Conservation (phyloP, 108 stramenopile genomes). For the Chaetoceros tenuissimus region DNA sequence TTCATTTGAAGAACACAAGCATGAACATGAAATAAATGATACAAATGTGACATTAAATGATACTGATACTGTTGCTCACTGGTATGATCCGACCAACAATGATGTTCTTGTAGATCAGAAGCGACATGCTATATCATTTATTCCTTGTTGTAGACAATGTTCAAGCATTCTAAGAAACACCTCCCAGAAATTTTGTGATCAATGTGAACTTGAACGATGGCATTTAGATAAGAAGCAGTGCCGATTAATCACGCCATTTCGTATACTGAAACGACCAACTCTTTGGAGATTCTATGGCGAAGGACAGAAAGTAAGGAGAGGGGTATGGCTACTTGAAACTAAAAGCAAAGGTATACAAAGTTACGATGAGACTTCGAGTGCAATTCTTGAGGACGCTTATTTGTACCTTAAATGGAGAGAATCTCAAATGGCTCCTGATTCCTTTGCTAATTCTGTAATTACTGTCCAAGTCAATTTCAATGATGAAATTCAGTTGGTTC, state of each 20-base stretch:
- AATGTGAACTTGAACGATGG: slow-evolving; percentile 6
- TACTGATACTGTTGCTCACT: slow-evolving; percentile 39
- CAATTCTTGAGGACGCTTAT: slow-evolving; percentile 58
- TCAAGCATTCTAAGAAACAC: background rate
- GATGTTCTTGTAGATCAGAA: slow-evolving; percentile 60
- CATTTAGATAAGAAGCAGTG: background rate
- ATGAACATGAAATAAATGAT: background rate
- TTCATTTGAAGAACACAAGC: background rate
- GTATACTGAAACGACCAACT: slow-evolving; percentile 36
- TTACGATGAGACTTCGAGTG: slow-evolving; percentile 39
- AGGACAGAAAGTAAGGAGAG: slow-evolving; percentile 41
- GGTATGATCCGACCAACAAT: slow-evolving; percentile 40
- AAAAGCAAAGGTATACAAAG: slow-evolving; percentile 52
- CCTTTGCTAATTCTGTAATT: slow-evolving; percentile 14
- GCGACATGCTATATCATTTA: slow-evolving; percentile 45
- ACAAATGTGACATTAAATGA: background rate
- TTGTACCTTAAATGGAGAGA: slow-evolving; percentile 49
- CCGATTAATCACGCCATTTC: slow-evolving; percentile 24
- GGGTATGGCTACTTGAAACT: slow-evolving; percentile 55
- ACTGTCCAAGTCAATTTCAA: slow-evolving; percentile 55
- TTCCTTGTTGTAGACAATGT: background rate
- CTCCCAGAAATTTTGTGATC: background rate
- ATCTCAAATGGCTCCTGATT: slow-evolving; percentile 1
- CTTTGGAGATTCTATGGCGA: slow-evolving; percentile 63
- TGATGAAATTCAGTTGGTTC: slow-evolving; percentile 39